Percentiles rank a stretch among this genome's conserved stretches.
These are phyloP conservation scores for Volutella citrinella DNA, from an alignment of 2,329 filamentous ascomycete genomes.

Conservation along the genomic window DNA sequence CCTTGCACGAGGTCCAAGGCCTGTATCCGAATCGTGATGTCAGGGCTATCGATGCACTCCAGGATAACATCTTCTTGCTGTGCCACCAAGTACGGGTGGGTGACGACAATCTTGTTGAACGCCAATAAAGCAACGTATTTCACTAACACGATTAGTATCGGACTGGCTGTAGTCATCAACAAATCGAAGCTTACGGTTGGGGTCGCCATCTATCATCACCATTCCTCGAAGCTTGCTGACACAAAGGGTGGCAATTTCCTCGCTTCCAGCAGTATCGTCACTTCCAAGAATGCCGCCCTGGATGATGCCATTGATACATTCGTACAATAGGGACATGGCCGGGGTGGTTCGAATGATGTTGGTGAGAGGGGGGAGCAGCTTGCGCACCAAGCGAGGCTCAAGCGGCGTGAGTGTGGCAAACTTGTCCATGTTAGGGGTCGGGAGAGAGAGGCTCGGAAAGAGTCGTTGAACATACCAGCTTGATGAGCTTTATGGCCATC, in stretches of 20 bases:
- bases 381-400: slow-evolving; percentile 87
- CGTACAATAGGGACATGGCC: slow-evolving; percentile 97
- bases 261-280: slow-evolving; percentile 75
- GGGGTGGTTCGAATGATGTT: slow-evolving; percentile 92
- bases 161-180: not conserved
- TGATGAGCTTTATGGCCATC: slow-evolving; percentile 99
- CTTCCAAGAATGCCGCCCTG: slow-evolving; percentile 90
- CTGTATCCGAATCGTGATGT: slow-evolving; percentile 93
- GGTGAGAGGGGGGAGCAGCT: slow-evolving; percentile 85
- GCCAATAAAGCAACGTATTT: slow-evolving; percentile 96
- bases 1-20: slow-evolving; percentile 88
- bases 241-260: slow-evolving; percentile 89
- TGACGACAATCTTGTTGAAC: slow-evolving; percentile 89
- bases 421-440: slow-evolving; percentile 42
- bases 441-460: no score
- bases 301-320: slow-evolving; percentile 98
- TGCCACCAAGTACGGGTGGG: slow-evolving; percentile 83
- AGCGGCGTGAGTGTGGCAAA: slow-evolving; percentile 93
- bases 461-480: slow-evolving; percentile 60
- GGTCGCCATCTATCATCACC: slow-evolving; percentile 89
- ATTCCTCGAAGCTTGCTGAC: slow-evolving; percentile 91
- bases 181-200: slow-evolving; percentile 67
- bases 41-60: slow-evolving; percentile 90
- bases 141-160: slow-evolving; percentile 49
- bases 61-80: slow-evolving; percentile 95